Base-by-base conservation (phyloP, 768 basidiomycete genomes). In the Phylloporus sp. region DNA sequence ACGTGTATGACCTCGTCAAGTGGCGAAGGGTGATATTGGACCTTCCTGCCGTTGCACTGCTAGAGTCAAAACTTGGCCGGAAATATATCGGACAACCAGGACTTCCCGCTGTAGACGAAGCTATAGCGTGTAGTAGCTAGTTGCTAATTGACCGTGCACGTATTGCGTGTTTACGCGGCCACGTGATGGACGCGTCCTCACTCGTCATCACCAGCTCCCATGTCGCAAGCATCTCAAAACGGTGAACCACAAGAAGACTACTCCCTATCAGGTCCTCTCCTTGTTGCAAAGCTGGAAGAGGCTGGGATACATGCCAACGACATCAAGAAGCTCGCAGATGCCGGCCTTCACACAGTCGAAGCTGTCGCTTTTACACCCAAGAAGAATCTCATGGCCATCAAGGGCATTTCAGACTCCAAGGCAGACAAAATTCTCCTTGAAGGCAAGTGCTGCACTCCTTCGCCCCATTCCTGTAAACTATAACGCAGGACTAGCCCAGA, bases 321-420 rank as follows among this genome's bases (percentile, higher is more conserved):
- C 61, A 84, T 94, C 72, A 91, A 94, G 79, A 98, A 98, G 66
- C 83, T 99, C 38, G 67, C 80, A 11, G 94, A 96, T 41, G 90
- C 89, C 24, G 96, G 96, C 11, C 77, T 89, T 49, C 80, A 95
- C 65, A 98, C 96, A 3, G 82, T 99, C 53, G 96, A 99, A 64
- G 81, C 91, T 14, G 91, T 98, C 41, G 94, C 92, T 27, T 97
- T 93, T 62, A 97, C 94, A 0, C 90, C 95, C 13, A 96, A 97
- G 79, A 98, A 97, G 72, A 75, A 75, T 42, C 71, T 98, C 27
- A 78, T 90, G 48, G 78, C 81, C 5, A 94, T 98, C 57, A 98
- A 97, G 67, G 96, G 96, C 9, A 96, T 99, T 38, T 93, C 91
- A 21, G 96, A 99, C 56, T 78, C 84, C 52, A 99, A 98, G 64